phyloP scores from a whole-genome alignment of 345 rosid genomes.

The Populus nigra region DNA sequence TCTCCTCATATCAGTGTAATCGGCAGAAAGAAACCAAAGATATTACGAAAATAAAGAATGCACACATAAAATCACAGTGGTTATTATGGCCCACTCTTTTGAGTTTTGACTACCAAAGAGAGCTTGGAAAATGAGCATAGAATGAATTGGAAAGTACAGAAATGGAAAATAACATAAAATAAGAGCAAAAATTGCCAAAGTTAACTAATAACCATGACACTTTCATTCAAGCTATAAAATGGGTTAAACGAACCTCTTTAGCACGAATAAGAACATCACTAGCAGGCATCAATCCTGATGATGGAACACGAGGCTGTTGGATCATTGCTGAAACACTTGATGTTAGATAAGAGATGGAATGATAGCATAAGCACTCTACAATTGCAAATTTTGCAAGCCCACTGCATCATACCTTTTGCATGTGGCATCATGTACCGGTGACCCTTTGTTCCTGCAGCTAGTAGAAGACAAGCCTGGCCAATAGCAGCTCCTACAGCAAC shows the following conservation, averaged over 20 bases:
- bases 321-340: conserved; percentile 60
- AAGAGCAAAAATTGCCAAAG: background rate
- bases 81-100: background rate
- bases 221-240: background rate
- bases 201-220: background rate
- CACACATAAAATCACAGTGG: background rate
- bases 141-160: background rate
- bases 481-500: conserved; percentile 73
- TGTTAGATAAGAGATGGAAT: background rate
- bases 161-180: background rate
- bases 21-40: background rate
- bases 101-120: background rate
- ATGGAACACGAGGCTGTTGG: conserved; percentile 80
- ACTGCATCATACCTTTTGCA: conserved; percentile 58
- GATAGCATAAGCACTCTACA: background rate
- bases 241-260: conserved; percentile 59
- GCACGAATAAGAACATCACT: conserved; percentile 81
- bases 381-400: conserved; percentile 1
- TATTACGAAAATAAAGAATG: background rate
- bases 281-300: conserved; percentile 84
- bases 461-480: conserved; percentile 78
- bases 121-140: background rate
- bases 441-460: conserved; percentile 83
- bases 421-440: conserved; percentile 87
- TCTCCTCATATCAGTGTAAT: background rate